phyloP scores from a whole-genome alignment of 2,329 filamentous ascomycete genomes.

The Fusarium sp. region DNA sequence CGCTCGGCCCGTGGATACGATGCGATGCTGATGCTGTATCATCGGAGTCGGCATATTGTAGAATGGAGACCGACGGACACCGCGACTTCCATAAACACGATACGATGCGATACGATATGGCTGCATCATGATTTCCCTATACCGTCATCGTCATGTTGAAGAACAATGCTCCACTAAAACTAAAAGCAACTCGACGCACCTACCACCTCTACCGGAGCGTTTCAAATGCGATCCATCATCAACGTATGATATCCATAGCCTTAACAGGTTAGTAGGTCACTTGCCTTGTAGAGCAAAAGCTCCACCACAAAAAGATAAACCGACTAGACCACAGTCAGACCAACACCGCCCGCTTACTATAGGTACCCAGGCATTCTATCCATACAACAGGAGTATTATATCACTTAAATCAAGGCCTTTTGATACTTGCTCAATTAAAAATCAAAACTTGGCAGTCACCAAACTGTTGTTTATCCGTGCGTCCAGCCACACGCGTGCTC shows the following conservation, averaged over 20 bases:
- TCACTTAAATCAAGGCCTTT: conserved; percentile 26
- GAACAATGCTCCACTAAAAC: conserved; percentile 20
- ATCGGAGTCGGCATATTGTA: conserved; percentile 32
- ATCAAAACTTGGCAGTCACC: conserved; percentile 23
- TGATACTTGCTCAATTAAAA: conserved; percentile 1
- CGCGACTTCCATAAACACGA: conserved; percentile 1
- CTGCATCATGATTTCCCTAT: conserved; percentile 41
- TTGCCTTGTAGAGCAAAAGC: conserved; percentile 6
- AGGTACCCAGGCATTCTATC: conserved; percentile 8
- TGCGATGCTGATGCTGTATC: conserved; percentile 34
- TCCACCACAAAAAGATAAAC: conserved; percentile 15
- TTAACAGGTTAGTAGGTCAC: neutral
- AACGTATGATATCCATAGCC: conserved; percentile 30
- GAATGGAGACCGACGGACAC: conserved; percentile 2
- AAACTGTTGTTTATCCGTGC: conserved; percentile 37
- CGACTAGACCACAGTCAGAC: conserved; percentile 7
- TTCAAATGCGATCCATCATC: conserved; percentile 31
- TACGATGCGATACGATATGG: conserved; percentile 28
- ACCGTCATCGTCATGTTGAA: conserved; percentile 34
- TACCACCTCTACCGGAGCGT: conserved; percentile 28
- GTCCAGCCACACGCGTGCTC: conserved; percentile 22
- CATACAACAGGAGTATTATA: conserved; percentile 9
- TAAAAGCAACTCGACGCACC: conserved; percentile 13
- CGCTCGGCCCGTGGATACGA: conserved; percentile 29
- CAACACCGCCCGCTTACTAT: conserved; percentile 16